Evolutionary conservation across 2,329 filamentous ascomycete species (phyloP).

Genomic region (Talaromyces sp.): DNA sequence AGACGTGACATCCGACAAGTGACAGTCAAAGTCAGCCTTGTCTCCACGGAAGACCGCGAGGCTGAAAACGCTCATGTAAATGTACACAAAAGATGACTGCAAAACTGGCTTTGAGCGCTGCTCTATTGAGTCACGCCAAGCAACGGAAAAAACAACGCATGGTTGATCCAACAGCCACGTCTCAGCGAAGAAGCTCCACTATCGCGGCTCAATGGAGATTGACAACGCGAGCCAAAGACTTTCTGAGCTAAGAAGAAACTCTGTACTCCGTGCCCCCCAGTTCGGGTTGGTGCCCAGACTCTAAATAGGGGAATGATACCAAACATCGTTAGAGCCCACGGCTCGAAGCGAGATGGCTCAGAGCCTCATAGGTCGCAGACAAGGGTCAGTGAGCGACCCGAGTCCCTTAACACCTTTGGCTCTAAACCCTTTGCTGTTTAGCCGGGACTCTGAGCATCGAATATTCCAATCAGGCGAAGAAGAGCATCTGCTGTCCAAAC

Average conservation of each 20-base stretch:
- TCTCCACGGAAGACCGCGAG: background rate
- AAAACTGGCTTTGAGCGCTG: background rate
- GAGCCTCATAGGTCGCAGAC: constrained; percentile 11
- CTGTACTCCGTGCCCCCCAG: background rate
- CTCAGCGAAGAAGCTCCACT: background rate
- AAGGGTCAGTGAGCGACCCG: constrained; percentile 5
- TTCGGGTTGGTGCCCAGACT: constrained; percentile 1
- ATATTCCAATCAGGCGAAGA: background rate
- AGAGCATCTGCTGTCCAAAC: background rate
- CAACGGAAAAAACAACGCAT: background rate
- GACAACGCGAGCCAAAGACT: background rate
- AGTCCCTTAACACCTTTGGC: background rate
- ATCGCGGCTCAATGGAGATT: constrained; percentile 10
- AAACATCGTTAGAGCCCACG: background rate
- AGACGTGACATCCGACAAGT: background rate
- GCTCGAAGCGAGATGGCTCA: constrained; percentile 4
- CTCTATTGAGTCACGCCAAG: background rate
- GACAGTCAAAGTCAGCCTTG: background rate
- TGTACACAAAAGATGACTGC: background rate
- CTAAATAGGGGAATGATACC: background rate
- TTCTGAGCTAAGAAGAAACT: background rate
- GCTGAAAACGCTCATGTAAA: background rate
- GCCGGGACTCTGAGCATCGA: background rate
- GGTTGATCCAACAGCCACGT: background rate
- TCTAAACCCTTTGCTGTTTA: constrained; percentile 1